Evolutionary conservation across 2,329 filamentous ascomycete species (phyloP), one percentile per base, ranked within the genome.

Genomic region (Drechslera avenae): DNA sequence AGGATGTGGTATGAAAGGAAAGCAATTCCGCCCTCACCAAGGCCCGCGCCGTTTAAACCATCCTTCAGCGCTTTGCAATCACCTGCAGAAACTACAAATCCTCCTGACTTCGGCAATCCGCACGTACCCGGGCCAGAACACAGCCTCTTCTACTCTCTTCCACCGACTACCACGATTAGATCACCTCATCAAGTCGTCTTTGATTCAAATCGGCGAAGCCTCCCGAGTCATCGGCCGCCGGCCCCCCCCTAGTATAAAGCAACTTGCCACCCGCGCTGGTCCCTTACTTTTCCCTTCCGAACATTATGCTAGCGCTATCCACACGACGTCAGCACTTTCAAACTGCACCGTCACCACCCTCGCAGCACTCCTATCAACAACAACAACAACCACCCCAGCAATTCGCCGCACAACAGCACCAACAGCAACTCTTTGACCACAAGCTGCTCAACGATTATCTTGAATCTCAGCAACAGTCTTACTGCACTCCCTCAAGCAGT

Each of bases 401-500:
- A 1, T 53, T 64, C 40, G 55, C 63, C 39, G 50, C 65, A 14
- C 67, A 23, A 8, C 21, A 5, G 9, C 21, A 66, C 32, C 62
- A 5, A 23, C 21, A 66, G 34, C 62, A 65, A 5, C 39, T 65
- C 52, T 67, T 62, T 47, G 62, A 70, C 56, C 67, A 69, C 43
- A 71, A 72, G 52, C 59, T 73, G 50, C 64, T 73, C 41, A 59
- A 68, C 68, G 65, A 71, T 61, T 73, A 73, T 36, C 66, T 73
- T 47, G 65, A 72, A 49, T 71, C 69, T 4, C 69, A 73, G 48
- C 67, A 71, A 47, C 63, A 67, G 50, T 54, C 62, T 6, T 69
- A 59, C 47, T 59, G 49, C 50, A 60, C 46, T 14, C 39, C 49
- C 28, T 39, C 52, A 52, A 56, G 43, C 57, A 52, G 36, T 23